These are phyloP conservation scores for Brachypodium distachyon DNA, from an alignment of 202 grass and related monocot genomes.

Conservation along the genomic window DNA sequence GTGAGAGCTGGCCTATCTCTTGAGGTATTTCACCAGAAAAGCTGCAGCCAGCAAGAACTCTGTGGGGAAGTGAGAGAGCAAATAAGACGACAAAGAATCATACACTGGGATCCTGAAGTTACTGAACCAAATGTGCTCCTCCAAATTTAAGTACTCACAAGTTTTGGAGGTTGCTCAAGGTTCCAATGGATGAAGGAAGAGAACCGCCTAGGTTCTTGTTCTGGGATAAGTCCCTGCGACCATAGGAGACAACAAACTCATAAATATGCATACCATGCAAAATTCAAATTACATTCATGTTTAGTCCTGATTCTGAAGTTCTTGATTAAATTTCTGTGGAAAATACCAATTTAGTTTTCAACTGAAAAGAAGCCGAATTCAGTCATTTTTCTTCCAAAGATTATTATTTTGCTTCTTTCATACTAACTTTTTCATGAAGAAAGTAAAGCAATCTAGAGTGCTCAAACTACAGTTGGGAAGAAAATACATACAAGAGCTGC, in stretches of 20 bases:
- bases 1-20: slow-evolving; percentile 59
- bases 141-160: slow-evolving; percentile 28
- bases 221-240: slow-evolving; percentile 68
- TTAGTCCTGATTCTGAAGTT: neutral
- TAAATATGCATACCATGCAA: neutral
- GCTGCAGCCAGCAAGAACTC: slow-evolving; percentile 70
- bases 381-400: neutral
- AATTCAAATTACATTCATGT: neutral
- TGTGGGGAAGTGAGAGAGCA: slow-evolving; percentile 10
- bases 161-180: slow-evolving; percentile 46
- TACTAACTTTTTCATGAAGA: too few species aligned
- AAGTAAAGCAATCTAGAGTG: neutral
- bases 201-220: slow-evolving; percentile 51
- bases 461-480: neutral
- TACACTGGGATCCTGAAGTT: neutral
- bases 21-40: slow-evolving; percentile 69
- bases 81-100: neutral
- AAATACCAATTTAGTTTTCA: neutral
- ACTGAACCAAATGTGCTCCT: neutral
- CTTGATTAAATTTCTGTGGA: neutral
- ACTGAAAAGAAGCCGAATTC: neutral
- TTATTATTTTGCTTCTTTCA: neutral
- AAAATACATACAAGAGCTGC: slow-evolving; percentile 31
- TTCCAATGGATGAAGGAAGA: slow-evolving; percentile 56
- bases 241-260: neutral